Base-by-base conservation (phyloP, 129 eudicot species). In the Tagetes patula region DNA sequence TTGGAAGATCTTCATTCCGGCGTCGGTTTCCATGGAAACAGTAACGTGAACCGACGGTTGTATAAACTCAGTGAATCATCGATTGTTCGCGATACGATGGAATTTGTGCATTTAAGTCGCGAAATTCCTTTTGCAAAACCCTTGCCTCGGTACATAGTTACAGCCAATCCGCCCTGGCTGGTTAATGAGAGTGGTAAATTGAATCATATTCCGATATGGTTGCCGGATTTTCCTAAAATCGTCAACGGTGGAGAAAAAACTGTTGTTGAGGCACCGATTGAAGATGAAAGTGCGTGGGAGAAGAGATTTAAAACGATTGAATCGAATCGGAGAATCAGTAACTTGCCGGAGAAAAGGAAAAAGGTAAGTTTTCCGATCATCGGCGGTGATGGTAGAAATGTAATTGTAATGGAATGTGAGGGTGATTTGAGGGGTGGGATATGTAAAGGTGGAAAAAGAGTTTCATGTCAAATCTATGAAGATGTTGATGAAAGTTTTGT, bases 41-140 rank as follows among this genome's bases (percentile, higher is more conserved):
- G 82, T 32, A 55, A 75, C 2, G 45, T 40, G 2, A 64, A 65
- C 3, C n/a, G 46, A 11, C 40, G 70, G 4, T 31, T 71, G 32
- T 8, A 14, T 9, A 2, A 27, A 32, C 68, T 78, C 48, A 63
- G 13, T 65, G 48, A 52, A 6, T 85, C 84, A 9, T 73, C 81
- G 2, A 53, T 70, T 31, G 3, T 88, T 12, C 41, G 41, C 27
- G 82, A 81, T 3, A 37, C 79, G 27, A 74, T 74, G 74, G 63
- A 40, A 69, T 85, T 85, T 4, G 85, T 83, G 0, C 34, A 69
- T 59, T 36, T 14, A 31, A 71, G 1, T 3, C 71, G 73, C 3
- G 90, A 88, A 72, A 85, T 81, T 33, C 95, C 95, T 0, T 85
- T 88, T 9, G 86, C 88, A 0, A 82, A 81, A 81, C 85, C 90